Evolutionary conservation across 139 green algal species (phyloP).

Genomic region (Volvox africanus): DNA sequence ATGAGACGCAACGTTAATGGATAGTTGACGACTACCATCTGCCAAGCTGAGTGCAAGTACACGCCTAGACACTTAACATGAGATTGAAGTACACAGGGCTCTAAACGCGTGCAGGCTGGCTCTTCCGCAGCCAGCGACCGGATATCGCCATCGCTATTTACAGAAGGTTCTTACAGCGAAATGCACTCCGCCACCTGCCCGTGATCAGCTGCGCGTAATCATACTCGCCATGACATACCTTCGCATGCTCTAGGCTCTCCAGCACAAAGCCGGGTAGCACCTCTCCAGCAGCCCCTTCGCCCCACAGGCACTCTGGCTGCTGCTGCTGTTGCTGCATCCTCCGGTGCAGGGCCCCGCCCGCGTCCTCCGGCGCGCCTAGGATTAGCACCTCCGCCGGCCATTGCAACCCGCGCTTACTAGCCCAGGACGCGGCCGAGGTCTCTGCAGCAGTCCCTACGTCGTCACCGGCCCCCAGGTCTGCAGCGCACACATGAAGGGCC

Average conservation of each 20-base stretch:
- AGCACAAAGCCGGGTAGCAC: background rate
- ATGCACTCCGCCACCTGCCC: too few species aligned
- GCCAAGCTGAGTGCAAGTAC: too few species aligned
- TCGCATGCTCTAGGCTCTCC: background rate
- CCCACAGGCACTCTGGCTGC: background rate
- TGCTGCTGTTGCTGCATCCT: background rate
- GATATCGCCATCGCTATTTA: too few species aligned
- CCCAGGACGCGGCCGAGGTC: background rate
- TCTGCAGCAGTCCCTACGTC: background rate
- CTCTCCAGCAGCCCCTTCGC: background rate
- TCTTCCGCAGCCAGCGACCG: too few species aligned
- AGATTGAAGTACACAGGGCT: too few species aligned
- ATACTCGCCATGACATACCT: background rate
- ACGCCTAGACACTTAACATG: too few species aligned
- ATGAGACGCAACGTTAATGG: too few species aligned
- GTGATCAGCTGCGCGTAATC: too few species aligned
- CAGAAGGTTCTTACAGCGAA: too few species aligned
- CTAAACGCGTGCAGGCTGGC: too few species aligned
- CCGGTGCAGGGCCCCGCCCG: background rate
- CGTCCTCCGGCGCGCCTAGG: background rate
- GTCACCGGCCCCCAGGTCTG: background rate
- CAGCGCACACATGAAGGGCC: too few species aligned
- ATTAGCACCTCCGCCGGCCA: conserved; percentile 27
- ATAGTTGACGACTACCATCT: too few species aligned
- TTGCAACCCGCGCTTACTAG: background rate